These are phyloP conservation scores for Thyridium curvatum DNA, from an alignment of 2,329 filamentous ascomycete genomes.

Conservation along the genomic window DNA sequence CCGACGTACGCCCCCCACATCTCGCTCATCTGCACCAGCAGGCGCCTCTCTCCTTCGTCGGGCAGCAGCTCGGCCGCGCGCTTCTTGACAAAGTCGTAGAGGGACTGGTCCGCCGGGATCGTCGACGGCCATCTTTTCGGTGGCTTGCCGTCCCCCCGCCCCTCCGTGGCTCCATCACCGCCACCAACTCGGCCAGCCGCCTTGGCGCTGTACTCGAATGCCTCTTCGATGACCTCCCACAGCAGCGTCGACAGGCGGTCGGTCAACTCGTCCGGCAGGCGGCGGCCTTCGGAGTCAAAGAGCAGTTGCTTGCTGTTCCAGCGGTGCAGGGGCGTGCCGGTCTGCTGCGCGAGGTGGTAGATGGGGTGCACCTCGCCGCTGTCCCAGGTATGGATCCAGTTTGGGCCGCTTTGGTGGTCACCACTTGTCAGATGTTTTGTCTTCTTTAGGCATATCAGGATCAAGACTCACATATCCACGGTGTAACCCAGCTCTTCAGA, in stretches of 20 bases:
- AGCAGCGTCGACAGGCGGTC: conserved; percentile 25
- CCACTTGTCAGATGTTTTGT: too few relatives aligned
- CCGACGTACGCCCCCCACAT: conserved; percentile 62
- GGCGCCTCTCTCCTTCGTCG: conserved; percentile 32
- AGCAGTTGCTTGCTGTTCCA: conserved; percentile 41
- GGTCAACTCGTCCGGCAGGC: conserved; percentile 13
- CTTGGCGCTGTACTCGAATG: conserved; percentile 48
- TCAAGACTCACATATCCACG: conserved; percentile 17
- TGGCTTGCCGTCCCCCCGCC: too few relatives aligned
- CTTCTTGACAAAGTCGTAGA: conserved; percentile 51
- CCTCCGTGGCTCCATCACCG: conserved; percentile 29
- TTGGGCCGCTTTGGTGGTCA: conserved; percentile 45
- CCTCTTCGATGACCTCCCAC: conserved; percentile 52
- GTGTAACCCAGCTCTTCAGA: conserved; percentile 21
- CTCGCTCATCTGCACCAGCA: conserved; percentile 46
- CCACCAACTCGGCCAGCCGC: too few relatives aligned
- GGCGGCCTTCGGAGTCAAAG: conserved; percentile 17
- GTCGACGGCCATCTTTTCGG: conserved; percentile 18
- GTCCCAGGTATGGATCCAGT: conserved; percentile 42
- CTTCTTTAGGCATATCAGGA: not conserved
- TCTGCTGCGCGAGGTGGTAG: conserved; percentile 41
- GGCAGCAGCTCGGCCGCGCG: conserved; percentile 32
- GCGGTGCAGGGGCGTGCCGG: conserved; percentile 33
- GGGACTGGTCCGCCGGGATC: conserved; percentile 44
- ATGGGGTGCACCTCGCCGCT: conserved; percentile 49